Evolutionary conservation across 495 filamentous ascomycete species (phyloP).

Genomic region (Penicillium taxi): DNA sequence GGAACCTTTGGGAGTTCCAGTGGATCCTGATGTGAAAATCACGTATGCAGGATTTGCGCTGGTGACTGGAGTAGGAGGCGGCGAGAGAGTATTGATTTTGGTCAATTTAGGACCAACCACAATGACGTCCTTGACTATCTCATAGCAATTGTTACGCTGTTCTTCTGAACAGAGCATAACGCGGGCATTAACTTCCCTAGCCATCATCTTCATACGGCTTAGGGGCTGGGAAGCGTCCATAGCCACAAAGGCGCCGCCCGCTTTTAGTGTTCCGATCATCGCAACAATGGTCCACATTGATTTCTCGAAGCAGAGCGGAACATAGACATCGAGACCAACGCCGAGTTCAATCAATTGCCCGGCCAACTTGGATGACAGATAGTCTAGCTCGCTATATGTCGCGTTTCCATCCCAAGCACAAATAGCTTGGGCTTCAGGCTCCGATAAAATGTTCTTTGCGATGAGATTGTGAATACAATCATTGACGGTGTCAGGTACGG

Average conservation of each 20-base stretch:
- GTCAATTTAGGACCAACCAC: too few relatives aligned
- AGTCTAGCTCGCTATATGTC: background rate
- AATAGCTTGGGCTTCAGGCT: background rate
- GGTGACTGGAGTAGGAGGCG: too few relatives aligned
- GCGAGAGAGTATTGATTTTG: too few relatives aligned
- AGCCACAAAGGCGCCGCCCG: slow-evolving; percentile 40
- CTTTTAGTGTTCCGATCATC: slow-evolving; percentile 35
- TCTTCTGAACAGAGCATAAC: background rate
- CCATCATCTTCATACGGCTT: slow-evolving; percentile 27
- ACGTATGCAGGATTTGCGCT: slow-evolving; percentile 9
- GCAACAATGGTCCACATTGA: slow-evolving; percentile 33
- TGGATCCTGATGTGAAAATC: slow-evolving; percentile 34
- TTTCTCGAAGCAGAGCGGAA: slow-evolving; percentile 41
- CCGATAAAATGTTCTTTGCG: too few relatives aligned
- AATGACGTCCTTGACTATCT: too few relatives aligned
- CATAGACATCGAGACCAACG: slow-evolving; percentile 24
- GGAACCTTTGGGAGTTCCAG: slow-evolving; percentile 36
- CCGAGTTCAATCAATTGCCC: background rate
- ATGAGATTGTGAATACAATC: background rate
- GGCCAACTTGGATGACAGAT: background rate
- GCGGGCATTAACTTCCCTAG: background rate
- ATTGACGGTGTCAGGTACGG: background rate
- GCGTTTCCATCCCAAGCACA: background rate
- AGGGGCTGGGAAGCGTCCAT: slow-evolving; percentile 41
- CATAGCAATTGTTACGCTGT: too few relatives aligned